phyloP scores from a whole-genome alignment of 2,329 filamentous ascomycete genomes.

The Tolypocladium paradoxum region DNA sequence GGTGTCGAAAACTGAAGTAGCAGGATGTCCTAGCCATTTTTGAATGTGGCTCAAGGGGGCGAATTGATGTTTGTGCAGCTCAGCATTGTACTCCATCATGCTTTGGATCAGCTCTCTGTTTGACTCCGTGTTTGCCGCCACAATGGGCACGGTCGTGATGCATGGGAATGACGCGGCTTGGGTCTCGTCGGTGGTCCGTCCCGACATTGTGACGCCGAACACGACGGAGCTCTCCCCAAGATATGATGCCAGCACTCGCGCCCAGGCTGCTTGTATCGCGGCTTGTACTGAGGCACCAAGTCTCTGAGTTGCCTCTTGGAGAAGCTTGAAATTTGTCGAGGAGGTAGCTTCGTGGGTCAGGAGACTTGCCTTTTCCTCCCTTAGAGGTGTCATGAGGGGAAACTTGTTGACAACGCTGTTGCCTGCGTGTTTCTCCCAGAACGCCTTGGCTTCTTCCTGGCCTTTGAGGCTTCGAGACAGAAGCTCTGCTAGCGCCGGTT shows the following conservation, averaged over 20 bases:
- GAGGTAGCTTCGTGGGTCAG: conserved; percentile 18
- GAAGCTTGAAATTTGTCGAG: conserved; percentile 28
- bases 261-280: conserved; percentile 68
- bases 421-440: conserved; percentile 52
- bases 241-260: conserved; percentile 63
- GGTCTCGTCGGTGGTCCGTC: conserved; percentile 52
- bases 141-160: conserved; percentile 68
- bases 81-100: conserved; percentile 56
- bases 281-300: conserved; percentile 66
- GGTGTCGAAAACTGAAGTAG: conserved; percentile 67
- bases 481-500: conserved; percentile 29
- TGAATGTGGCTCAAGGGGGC: conserved; percentile 63
- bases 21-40: conserved; percentile 54
- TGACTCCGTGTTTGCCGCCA: conserved; percentile 41
- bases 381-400: conserved; percentile 60
- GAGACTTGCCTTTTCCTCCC: conserved; percentile 22
- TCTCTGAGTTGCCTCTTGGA: conserved; percentile 46
- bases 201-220: conserved; percentile 74
- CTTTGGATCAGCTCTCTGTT: conserved; percentile 46
- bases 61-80: conserved; percentile 59
- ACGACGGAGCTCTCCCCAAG: conserved; percentile 62
- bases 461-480: conserved; percentile 20
- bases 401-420: conserved; percentile 56
- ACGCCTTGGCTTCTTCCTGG: conserved; percentile 30
- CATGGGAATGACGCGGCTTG: conserved; percentile 60